Evolutionary conservation across 2,329 filamentous ascomycete species (phyloP), one percentile per base, ranked within the genome.

Genomic region (Tolypocladium endophyticum): DNA sequence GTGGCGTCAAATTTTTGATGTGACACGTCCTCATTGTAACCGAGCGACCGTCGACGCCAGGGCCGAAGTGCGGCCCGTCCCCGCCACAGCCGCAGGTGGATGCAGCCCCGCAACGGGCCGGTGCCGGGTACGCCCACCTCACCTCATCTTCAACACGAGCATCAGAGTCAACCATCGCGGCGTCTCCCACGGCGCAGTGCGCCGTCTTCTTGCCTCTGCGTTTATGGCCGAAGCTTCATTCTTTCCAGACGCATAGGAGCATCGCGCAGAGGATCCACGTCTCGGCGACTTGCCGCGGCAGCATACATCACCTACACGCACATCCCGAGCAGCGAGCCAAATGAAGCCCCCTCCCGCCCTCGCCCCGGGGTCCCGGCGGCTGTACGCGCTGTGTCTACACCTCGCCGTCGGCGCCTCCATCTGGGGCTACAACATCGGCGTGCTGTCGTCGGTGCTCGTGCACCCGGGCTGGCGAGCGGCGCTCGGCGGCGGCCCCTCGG

Each of bases 391-490:
- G 47, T 82, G 79, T 65, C 64, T 77, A 12, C 81, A 83, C 65
- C 81, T 83, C 60, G 80, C 79, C 1, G 65, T 84, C n/a, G 81
- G 80, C 16, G 80, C 81, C 2, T 80, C 82, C 43, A 75, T 81
- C 30, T 83, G 81, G 80, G 81, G 81, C 18, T 84, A 85, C 68
- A 83, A 84, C 66, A 78, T 85, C 64, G 82, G 82, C 58, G 75
- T 85, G 52, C 73, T 84, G 23, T 80, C 80, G 1, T 81, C 81
- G 1, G 74, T 85, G 43, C 79, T 83, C 58, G 79, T 83, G 6
- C 78, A 83, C 64, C 77, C 78, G 0, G 82, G 82, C 23, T 85
- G 82, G 71, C 70, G 72, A n/a, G 68, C 73, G 23, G 71, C 77
- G 8, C 74, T 83, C 14, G 69, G 76, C 16, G 69, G 76, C 56